Evolutionary conservation across 1,284 basidiomycete genomes (phyloP), one percentile per base, ranked within the genome.

Genomic region (Cryptococcus sp.): DNA sequence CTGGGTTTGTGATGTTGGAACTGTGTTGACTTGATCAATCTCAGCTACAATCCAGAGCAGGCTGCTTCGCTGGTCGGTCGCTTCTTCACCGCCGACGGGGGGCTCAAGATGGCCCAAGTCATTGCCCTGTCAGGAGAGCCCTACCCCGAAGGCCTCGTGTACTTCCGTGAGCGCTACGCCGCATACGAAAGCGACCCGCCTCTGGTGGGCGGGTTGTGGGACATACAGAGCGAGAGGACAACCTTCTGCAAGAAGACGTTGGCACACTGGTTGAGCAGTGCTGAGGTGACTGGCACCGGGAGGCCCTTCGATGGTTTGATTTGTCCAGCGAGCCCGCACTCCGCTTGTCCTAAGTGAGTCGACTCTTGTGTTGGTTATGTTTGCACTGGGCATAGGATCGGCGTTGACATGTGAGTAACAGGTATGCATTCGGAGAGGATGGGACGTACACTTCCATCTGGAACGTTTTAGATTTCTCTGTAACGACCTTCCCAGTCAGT

Each of bases 381-480:
- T 52, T 24, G 9, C 12, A 23, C 9, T 11, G 38, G 39, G 28
- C 28, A 33, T 4, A 5, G 28, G 28, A 33, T 33, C 28, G 28
- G 28, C 5, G 28, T 9, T 33, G 28, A 33, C 28, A n/a, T n/a
- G n/a, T 38, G 47, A 43, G 39, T 46, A 2, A 37, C 43, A 20
- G 15, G 23, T 20, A n/a, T 46, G 21, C 48, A 13, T 35, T 45
- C 35, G 20, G 15, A 18, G 50, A 23, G 15, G 55, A 49, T 48
- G 50, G 57, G 33, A 77, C 78, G 4, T 84, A 84, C 66, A 80
- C 79, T 13, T 80, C 79, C 2, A 80, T 82, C 60, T 84, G 82
- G 80, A 86, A 86, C 64, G 61, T 85, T 53, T 68, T 80, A 58
- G 84, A 86, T 69, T 82, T 81, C 55, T 78, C 83, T 2, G 79